A percentile compares a stretch with the other conserved stretches of the same genome.
Evolutionary conservation across 1,139 yeast genomes (phyloP).

Genomic region (Protomyces lactucae-debilis): DNA sequence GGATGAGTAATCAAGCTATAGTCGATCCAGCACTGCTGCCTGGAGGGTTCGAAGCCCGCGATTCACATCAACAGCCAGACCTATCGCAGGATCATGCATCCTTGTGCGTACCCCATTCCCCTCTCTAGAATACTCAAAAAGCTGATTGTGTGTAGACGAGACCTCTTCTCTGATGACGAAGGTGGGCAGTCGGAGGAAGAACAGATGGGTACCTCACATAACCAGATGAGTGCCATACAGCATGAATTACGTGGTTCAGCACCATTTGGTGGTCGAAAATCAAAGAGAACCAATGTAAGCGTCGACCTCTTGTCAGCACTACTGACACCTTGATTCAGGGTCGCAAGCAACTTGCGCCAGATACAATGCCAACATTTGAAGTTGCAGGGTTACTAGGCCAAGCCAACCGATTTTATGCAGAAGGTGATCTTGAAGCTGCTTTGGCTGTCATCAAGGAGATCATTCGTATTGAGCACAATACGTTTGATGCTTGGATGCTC

Average conservation of each 20-base stretch:
- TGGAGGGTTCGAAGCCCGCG: neutral
- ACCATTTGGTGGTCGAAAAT: neutral
- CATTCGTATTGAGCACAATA: slow-evolving; percentile 67
- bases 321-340: neutral
- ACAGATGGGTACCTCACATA: neutral
- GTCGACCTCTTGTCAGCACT: too few relatives aligned
- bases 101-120: too few relatives aligned
- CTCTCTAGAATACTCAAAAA: too few relatives aligned
- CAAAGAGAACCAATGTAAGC: neutral
- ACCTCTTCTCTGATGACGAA: neutral
- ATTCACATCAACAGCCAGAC: neutral
- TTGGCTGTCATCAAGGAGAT: slow-evolving; percentile 65
- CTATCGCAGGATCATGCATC: too few relatives aligned
- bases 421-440: slow-evolving; percentile 61
- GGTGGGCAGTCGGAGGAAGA: neutral
- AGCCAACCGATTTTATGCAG: slow-evolving; percentile 76
- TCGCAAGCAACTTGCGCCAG: slow-evolving; percentile 3
- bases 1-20: neutral
- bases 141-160: neutral
- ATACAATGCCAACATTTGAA: slow-evolving; percentile 54
- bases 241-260: neutral
- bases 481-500: slow-evolving; percentile 77
- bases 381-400: slow-evolving; percentile 58
- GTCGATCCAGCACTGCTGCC: neutral
- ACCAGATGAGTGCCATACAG: neutral